Percentiles rank a stretch among this genome's conserved stretches.
Evolutionary conservation across 2,329 filamentous ascomycete genomes (phyloP).

Genomic region (Lecanicillium sp.): DNA sequence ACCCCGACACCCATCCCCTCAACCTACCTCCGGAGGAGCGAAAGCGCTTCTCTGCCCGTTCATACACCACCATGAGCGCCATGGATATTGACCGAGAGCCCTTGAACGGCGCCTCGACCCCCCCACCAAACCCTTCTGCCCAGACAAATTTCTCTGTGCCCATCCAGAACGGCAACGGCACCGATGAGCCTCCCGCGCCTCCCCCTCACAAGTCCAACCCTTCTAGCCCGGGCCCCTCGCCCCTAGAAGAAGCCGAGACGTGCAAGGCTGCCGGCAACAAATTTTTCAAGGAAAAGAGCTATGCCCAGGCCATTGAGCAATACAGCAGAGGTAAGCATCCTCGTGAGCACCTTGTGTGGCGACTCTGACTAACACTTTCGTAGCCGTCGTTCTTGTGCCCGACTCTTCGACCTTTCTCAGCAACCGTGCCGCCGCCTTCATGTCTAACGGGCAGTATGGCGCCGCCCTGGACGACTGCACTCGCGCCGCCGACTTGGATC

Average conservation of each 20-base stretch:
- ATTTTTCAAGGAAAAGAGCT: constrained; percentile 93
- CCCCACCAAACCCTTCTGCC: constrained; percentile 38
- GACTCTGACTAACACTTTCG: constrained; percentile 16
- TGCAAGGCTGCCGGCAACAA: constrained; percentile 94
- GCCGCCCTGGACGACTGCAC: constrained; percentile 83
- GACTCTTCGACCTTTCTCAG: constrained; percentile 84
- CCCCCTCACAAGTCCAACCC: constrained; percentile 66
- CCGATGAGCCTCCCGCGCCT: constrained; percentile 53
- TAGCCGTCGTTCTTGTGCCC: constrained; percentile 84
- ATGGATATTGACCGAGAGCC: constrained; percentile 74
- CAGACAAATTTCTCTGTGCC: constrained; percentile 46
- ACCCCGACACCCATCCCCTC: constrained; percentile 74
- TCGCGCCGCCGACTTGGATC: constrained; percentile 74
- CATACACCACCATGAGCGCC: constrained; percentile 51
- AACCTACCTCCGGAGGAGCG: constrained; percentile 88
- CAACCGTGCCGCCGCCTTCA: constrained; percentile 91
- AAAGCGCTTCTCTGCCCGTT: constrained; percentile 65
- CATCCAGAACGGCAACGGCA: constrained; percentile 42
- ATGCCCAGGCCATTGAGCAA: constrained; percentile 78
- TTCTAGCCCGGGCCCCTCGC: constrained; percentile 48
- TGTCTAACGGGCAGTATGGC: constrained; percentile 74
- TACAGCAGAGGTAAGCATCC: constrained; percentile 77
- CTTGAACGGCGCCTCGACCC: constrained; percentile 46
- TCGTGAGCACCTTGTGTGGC: constrained; percentile 5
- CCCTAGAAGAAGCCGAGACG: constrained; percentile 72